Conservation (phyloP, 2,329 filamentous ascomycete species). For the Sclerotinia subarctica region DNA sequence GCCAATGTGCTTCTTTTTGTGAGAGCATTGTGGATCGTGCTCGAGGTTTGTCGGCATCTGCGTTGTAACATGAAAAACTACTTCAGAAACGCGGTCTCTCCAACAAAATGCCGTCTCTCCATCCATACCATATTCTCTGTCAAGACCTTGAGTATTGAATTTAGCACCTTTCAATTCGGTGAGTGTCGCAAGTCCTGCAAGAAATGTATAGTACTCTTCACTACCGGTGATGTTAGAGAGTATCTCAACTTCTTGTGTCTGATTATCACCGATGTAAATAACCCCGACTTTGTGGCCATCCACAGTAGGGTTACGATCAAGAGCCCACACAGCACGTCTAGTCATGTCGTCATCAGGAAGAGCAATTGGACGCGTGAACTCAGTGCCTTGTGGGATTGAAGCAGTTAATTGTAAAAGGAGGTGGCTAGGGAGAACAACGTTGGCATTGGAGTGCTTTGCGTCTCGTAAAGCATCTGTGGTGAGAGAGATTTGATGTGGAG, state of each 20-base stretch:
- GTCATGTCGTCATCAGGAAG: conserved; percentile 60
- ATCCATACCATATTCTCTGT: conserved; percentile 72
- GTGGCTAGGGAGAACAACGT: conserved; percentile 69
- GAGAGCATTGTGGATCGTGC: conserved; percentile 69
- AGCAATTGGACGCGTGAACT: conserved; percentile 65
- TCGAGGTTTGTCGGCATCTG: conserved; percentile 92
- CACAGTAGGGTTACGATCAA: conserved; percentile 85
- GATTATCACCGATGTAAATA: conserved; percentile 85
- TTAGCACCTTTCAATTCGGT: conserved; percentile 76
- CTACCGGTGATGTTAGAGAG: conserved; percentile 84
- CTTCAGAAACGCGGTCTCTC: conserved; percentile 91
- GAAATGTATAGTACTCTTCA: conserved; percentile 80
- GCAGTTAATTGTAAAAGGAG: conserved; percentile 67
- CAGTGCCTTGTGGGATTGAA: conserved; percentile 55
- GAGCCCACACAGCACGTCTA: conserved; percentile 67
- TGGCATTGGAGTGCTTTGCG: conserved; percentile 50
- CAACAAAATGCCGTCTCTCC: conserved; percentile 89
- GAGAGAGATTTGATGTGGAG: conserved; percentile 53
- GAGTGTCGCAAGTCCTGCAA: conserved; percentile 77
- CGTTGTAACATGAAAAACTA: conserved; percentile 92
- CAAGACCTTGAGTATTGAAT: conserved; percentile 91
- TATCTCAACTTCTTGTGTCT: conserved; percentile 79
- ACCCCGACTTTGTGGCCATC: conserved; percentile 96
- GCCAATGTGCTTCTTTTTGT: conserved; percentile 93
- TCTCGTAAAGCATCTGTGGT: conserved; percentile 50